Evolutionary conservation across 352 stramenopile genomes (phyloP).

Genomic region (Phytophthora tubulina): DNA sequence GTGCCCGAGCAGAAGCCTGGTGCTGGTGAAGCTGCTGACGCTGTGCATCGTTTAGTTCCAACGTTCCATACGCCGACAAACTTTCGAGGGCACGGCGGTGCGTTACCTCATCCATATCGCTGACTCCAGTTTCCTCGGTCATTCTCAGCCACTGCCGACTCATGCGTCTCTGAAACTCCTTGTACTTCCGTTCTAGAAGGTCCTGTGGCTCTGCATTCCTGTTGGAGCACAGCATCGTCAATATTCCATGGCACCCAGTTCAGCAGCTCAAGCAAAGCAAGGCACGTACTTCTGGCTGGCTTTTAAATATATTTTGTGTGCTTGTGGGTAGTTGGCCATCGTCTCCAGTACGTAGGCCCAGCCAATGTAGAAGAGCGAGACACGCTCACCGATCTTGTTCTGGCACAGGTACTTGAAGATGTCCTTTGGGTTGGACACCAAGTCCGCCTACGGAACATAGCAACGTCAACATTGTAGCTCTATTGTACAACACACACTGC

Average conservation of each 20-base stretch:
- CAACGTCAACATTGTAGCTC: conserved; percentile 8
- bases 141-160: conserved; percentile 83
- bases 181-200: conserved; percentile 77
- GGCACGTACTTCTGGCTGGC: conserved; percentile 83
- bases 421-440: conserved; percentile 88
- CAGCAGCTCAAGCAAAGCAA: not conserved
- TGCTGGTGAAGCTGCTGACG: conserved; percentile 75
- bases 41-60: conserved; percentile 63
- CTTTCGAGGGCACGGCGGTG: conserved; percentile 72
- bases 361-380: conserved; percentile 88
- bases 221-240: too few relatives aligned
- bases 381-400: conserved; percentile 85
- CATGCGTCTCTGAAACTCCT: conserved; percentile 88
- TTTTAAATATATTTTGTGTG: conserved; percentile 89
- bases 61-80: conserved; percentile 55
- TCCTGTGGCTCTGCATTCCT: conserved; percentile 81
- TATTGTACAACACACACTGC: not conserved
- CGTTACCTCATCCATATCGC: conserved; percentile 49
- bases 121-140: conserved; percentile 50
- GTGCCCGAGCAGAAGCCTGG: conserved; percentile 59
- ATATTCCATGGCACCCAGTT: too few relatives aligned
- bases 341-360: conserved; percentile 89
- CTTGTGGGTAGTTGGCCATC: conserved; percentile 82
- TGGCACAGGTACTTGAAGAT: conserved; percentile 92
- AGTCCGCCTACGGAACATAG: conserved; percentile 63